Evolutionary conservation across 225 moss, liverwort and hornwort genomes (phyloP), one percentile per base, ranked within the genome.

Genomic region (Polytrichum commune): DNA sequence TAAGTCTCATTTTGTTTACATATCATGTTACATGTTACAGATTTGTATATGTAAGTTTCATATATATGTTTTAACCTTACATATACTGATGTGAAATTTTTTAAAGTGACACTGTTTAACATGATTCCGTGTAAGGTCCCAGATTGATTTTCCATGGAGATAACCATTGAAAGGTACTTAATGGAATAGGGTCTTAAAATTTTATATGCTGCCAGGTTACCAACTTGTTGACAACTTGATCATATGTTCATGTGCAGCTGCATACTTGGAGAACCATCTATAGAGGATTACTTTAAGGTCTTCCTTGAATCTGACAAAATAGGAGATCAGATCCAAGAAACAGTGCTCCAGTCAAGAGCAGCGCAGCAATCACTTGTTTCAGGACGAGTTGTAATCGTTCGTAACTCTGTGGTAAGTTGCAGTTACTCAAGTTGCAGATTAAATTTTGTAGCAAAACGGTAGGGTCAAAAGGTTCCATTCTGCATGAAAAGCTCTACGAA

Each of bases 321-420:
- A 67, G 90, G 93, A 68, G 91, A 85, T 63, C 76, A 82, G 68
- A 74, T 90, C 60, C 97, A 95, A 89, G 97, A 98, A 55, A 82
- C 88, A 72, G 84, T 98, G 58, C 91, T 95, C 79, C 97, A 93
- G 70, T 91, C 97, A 66, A 88, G 91, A 72, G 84, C 95, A 85
- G 91, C 91, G 61, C 97, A 98, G 76, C 95, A 93, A 75, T 86
- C 91, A 30, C 92, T 98, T 81, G 88, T 91, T 73, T 85, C 91
- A 61, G 97, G 97, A 72, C 87, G 97, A 85, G 88, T 95, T 66
- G 97, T 90, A 67, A 75, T 95, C 54, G 81, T 98, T 61, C 85
- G 83, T 58, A 95, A 88, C 71, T 82, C 95, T 68, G 71, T 88
- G 73, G 93, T 95, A 82, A 90, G 88, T 79, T 64, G 26, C 63